Conservation (phyloP, 768 basidiomycete species). For the Russula ochroleuca region DNA sequence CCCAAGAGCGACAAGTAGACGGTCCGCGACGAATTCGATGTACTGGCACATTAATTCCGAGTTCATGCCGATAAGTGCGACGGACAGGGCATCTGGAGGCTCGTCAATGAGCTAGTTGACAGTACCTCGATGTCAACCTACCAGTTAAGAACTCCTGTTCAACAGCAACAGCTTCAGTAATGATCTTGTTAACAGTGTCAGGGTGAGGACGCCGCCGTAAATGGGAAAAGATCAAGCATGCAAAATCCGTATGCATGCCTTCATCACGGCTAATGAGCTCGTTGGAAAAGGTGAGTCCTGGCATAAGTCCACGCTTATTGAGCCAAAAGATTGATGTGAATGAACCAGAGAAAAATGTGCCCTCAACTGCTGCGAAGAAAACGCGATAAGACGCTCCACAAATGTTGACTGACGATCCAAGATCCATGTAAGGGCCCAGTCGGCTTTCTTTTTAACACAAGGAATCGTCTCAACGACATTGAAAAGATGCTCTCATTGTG, state of each 20-base stretch:
- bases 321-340: constrained; percentile 96
- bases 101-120: not conserved
- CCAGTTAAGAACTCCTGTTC: constrained; percentile 82
- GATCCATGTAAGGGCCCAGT: constrained; percentile 95
- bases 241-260: constrained; percentile 74
- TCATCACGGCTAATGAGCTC: constrained; percentile 69
- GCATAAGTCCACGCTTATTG: constrained; percentile 97
- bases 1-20: constrained; percentile 78
- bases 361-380: constrained; percentile 95
- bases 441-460: constrained; percentile 86
- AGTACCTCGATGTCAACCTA: constrained; percentile 31
- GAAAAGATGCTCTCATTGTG: constrained; percentile 76
- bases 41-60: constrained; percentile 80
- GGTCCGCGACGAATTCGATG: constrained; percentile 89
- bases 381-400: constrained; percentile 85
- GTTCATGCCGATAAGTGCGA: constrained; percentile 90
- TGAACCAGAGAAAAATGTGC: constrained; percentile 93
- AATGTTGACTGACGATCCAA: constrained; percentile 75
- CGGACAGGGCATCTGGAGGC: constrained; percentile 71
- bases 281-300: constrained; percentile 93
- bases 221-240: constrained; percentile 84
- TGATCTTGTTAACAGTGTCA: constrained; percentile 57
- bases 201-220: constrained; percentile 79
- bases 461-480: constrained; percentile 93
- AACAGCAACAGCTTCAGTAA: constrained; percentile 78